These are phyloP conservation scores for Talaromyces borbonicus DNA, from an alignment of 495 filamentous ascomycete species.

Conservation along the genomic window DNA sequence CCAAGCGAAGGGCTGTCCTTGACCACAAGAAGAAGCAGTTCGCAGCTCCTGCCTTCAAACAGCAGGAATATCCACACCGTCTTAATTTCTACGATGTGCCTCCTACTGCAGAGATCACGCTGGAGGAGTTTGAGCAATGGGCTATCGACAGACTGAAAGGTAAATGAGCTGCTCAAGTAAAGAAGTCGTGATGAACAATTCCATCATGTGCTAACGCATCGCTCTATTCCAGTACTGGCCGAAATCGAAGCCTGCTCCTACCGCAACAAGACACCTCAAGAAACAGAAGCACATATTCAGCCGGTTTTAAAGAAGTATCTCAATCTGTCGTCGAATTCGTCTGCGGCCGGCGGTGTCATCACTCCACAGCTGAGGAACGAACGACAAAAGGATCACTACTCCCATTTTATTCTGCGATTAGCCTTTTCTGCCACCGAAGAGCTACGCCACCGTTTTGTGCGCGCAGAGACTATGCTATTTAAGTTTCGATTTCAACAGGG, in stretches of 20 bases:
- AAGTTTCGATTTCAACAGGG: conserved; percentile 65
- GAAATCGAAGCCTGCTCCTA: conserved; percentile 95
- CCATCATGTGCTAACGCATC: not conserved
- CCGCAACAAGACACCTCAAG: conserved; percentile 71
- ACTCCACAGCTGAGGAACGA: conserved; percentile 51
- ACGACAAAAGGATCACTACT: conserved; percentile 94
- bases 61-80: conserved; percentile 68
- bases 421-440: conserved; percentile 91
- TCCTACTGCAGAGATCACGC: conserved; percentile 86
- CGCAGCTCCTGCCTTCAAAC: conserved; percentile 57
- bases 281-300: conserved; percentile 70
- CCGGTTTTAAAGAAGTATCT: conserved; percentile 79
- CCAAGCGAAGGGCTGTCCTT: conserved; percentile 64
- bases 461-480: conserved; percentile 84
- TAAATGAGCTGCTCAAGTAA: conserved; percentile 35
- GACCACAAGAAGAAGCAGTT: conserved; percentile 84
- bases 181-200: too few relatives aligned
- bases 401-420: conserved; percentile 90
- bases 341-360: conserved; percentile 38
- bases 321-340: conserved; percentile 68
- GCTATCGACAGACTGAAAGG: conserved; percentile 85
- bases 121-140: conserved; percentile 99
- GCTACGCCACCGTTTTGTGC: conserved; percentile 75
- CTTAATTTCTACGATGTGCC: conserved; percentile 87
- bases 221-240: conserved; percentile 57